Conservation (phyloP, 2,329 filamentous ascomycete species). For the Exophiala lecanii-corni region DNA sequence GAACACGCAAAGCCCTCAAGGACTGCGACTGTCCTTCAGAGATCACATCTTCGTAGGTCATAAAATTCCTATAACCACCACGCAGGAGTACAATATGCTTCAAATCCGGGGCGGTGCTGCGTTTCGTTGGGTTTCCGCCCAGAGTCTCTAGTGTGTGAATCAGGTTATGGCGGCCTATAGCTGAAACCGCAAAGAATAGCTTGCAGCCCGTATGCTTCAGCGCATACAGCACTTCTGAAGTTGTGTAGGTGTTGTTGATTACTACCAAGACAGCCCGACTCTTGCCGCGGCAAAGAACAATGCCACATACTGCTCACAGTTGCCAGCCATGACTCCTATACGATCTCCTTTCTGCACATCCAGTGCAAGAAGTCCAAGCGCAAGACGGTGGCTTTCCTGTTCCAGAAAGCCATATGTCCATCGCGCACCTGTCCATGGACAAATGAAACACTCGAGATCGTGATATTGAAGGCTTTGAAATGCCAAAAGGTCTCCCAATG, state of each 20-base stretch:
- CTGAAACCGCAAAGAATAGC: slow-evolving; percentile 66
- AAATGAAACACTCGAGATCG: slow-evolving; percentile 63
- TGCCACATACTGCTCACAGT: slow-evolving; percentile 20
- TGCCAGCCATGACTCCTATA: slow-evolving; percentile 19
- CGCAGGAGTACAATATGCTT: slow-evolving; percentile 59
- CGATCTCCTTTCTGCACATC: slow-evolving; percentile 39
- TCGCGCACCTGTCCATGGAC: slow-evolving; percentile 69
- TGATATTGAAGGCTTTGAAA: slow-evolving; percentile 64
- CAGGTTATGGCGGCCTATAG: slow-evolving; percentile 59
- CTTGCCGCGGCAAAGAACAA: slow-evolving; percentile 30
- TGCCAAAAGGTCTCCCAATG: slow-evolving; percentile 66
- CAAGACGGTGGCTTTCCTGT: slow-evolving; percentile 57
- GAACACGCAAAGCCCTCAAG: slow-evolving; percentile 4
- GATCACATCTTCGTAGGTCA: slow-evolving; percentile 3
- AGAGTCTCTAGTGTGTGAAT: slow-evolving; percentile 57
- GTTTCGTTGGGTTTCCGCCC: not conserved
- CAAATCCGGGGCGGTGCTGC: slow-evolving; percentile 43
- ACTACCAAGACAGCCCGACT: slow-evolving; percentile 33
- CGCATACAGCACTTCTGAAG: slow-evolving; percentile 66
- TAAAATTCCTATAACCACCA: slow-evolving; percentile 11
- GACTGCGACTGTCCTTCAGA: not conserved
- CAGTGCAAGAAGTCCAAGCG: slow-evolving; percentile 62
- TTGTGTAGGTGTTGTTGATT: slow-evolving; percentile 35
- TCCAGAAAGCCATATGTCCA: slow-evolving; percentile 67
- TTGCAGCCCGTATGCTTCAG: slow-evolving; percentile 69